Evolutionary conservation across 139 green algal species (phyloP), one percentile per base, ranked within the genome.

Genomic region (Picochlorum sp.): DNA sequence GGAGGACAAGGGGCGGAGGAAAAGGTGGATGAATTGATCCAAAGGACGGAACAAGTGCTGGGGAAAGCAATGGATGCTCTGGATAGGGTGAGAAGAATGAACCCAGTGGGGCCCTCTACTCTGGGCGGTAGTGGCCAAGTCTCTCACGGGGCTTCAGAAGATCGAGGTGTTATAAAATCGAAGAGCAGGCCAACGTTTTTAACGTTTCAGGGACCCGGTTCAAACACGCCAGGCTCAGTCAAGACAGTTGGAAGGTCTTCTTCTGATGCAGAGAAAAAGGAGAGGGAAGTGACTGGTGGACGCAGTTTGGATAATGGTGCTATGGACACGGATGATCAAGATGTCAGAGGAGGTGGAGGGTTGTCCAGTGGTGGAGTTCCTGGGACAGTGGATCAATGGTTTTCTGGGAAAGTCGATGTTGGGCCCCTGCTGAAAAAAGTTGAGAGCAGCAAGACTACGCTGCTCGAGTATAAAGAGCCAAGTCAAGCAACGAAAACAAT

Each of bases 21-120:
- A 1, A 36, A 50, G 14, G 71, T 56, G 14, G 50, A 64, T 55
- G 58, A 79, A 20, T 64, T 80, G 5, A 76, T 80, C 2, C 62
- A 67, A 25, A 45, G 72, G 36, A 67, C 70, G 68, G 55, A 49
- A 4, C 51, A 61, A 18, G 67, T 82, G 14, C 31, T 85, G 39
- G 69, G 59, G 16, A 56, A 67, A 28, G 75, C 77, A 2, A 33
- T 65, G 2, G 44, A 50, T 29, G 77, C 77, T 1, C 40, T 85
- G 22, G 60, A 81, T 13, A 35, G 59, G 13, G 39, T 64, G 41
- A n/a, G 58, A 20, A 29, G 65, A 55, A 53, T 55, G 5, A 31
- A 47, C 22, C 18, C 22, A n/a, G 39, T 26, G 20, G 39, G 22
- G 39, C 20, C 39, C 22, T n/a, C 39, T n/a, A 47, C 1, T 18